Base-by-base conservation (phyloP, 805 yeast genomes). In the Schwanniomyces sp. region DNA sequence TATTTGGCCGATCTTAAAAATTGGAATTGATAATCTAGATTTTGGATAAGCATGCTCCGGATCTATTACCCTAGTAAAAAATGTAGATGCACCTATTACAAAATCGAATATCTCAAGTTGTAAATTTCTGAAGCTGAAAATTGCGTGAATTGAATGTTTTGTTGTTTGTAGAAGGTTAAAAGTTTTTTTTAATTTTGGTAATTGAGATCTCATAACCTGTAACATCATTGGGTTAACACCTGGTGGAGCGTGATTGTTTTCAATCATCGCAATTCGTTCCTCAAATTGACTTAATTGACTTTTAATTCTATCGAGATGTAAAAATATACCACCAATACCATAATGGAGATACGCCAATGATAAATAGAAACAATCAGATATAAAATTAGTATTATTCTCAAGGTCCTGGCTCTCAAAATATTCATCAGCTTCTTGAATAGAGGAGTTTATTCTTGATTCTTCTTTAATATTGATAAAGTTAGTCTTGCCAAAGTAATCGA, bases 351-450 rank as follows among this genome's bases (percentile, higher is more conserved):
- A 91, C 0, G 96, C 83, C 44, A 86, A 72, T 5, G 91, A 82
- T 47, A 94, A 63, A 59, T 78, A 94, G 65, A 91, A 94, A 58
- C 96, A 86, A 54, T 92, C 94, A 7, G 96, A 84, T n/a, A 94
- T 89, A 63, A 94, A 94, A 58, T 94, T 92, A 34, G 70, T 51
- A n/a, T 51, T 21, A 8, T 42, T 16, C n/a, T 64, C 60, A 10
- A 71, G 62, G 36, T 67, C 69, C 32, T 68, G 63, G 2, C 66
- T 56, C 5, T 75, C 66, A 57, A 79, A 81, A 56, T 79, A 82
- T 43, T 79, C 82, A 42, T 76, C 76, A 4, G 89, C 86, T 57
- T 88, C 94, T 48, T 78, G 78, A 40, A 80, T 75, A 29, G 94
- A 87, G 2, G 96, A 79, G 55, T 88, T 85, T 16, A 90, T 75